Conservation (phyloP, 1,139 yeast genomes). For the Blastobotrys persicus region DNA sequence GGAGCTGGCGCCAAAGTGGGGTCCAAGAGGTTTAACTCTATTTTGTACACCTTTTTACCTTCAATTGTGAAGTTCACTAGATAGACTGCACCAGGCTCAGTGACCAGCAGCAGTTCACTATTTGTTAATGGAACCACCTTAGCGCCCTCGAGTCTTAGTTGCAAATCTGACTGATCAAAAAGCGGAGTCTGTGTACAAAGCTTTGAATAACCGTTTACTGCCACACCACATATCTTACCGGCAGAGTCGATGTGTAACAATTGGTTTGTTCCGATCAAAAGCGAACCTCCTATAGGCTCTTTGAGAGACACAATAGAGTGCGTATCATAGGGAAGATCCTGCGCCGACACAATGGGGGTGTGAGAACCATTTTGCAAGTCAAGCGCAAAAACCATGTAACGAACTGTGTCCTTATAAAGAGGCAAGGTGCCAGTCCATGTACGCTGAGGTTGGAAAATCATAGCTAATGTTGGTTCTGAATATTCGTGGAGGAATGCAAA, state of each 20-base stretch:
- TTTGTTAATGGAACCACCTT: conserved; percentile 47
- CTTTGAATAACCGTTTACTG: conserved; percentile 57
- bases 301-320: conserved; percentile 63
- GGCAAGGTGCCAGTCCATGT: conserved; percentile 78
- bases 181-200: conserved; percentile 50
- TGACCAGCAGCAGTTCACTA: conserved; percentile 52
- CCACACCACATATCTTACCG: conserved; percentile 67
- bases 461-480: conserved; percentile 76
- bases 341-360: conserved; percentile 62
- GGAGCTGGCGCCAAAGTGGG: conserved; percentile 21
- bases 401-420: conserved; percentile 58
- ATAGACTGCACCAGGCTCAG: conserved; percentile 52
- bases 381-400: conserved; percentile 58
- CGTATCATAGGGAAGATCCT: conserved; percentile 72
- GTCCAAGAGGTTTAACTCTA: conserved; percentile 27
- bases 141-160: conserved; percentile 59
- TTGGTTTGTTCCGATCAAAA: conserved; percentile 75
- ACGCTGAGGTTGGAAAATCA: conserved; percentile 58
- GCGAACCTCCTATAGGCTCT: conserved; percentile 66
- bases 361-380: conserved; percentile 63
- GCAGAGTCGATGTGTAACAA: conserved; percentile 78
- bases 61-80: conserved; percentile 52
- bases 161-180: conserved; percentile 52
- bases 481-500: conserved; percentile 68
- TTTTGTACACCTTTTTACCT: conserved; percentile 41